phyloP scores from a whole-genome alignment of 192 early-diverging fungal species.

The Pilaira anomala region DNA sequence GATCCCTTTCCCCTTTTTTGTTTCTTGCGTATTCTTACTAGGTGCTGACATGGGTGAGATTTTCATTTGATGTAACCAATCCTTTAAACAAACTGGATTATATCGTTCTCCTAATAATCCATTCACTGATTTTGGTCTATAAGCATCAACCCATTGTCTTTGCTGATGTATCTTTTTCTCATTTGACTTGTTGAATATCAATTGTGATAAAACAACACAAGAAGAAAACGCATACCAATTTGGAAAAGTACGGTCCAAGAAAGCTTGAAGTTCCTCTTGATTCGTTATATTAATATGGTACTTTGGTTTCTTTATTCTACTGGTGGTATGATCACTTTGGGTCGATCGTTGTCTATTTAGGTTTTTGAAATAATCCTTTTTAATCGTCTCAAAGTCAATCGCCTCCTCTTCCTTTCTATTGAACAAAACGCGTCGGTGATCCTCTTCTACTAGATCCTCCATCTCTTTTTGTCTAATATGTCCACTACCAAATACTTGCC shows the following conservation, averaged over 20 bases:
- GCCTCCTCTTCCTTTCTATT: no score
- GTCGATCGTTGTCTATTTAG: no score
- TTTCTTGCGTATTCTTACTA: not conserved
- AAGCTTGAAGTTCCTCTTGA: not conserved
- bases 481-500: not conserved
- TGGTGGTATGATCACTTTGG: no score
- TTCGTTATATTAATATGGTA: no score
- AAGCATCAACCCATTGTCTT: slow-evolving; percentile 23
- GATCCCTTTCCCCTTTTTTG: not conserved
- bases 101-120: slow-evolving; percentile 7
- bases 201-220: not conserved
- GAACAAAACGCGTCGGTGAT: not conserved
- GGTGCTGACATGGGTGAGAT: slow-evolving; percentile 21
- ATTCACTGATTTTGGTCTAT: slow-evolving; percentile 12
- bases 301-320: no score
- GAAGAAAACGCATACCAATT: not conserved
- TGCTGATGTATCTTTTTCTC: not conserved
- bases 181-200: not conserved
- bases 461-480: not conserved
- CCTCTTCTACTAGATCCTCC: not conserved
- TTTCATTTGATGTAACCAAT: slow-evolving; percentile 32
- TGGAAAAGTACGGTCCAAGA: not conserved
- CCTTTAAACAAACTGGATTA: slow-evolving; percentile 10
- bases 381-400: no score
- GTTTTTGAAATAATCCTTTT: no score